A percentile compares a stretch with the other conserved stretches of the same genome.
Evolutionary conservation across 1,139 yeast species (phyloP).

Genomic region (Candida dubliniensis): DNA sequence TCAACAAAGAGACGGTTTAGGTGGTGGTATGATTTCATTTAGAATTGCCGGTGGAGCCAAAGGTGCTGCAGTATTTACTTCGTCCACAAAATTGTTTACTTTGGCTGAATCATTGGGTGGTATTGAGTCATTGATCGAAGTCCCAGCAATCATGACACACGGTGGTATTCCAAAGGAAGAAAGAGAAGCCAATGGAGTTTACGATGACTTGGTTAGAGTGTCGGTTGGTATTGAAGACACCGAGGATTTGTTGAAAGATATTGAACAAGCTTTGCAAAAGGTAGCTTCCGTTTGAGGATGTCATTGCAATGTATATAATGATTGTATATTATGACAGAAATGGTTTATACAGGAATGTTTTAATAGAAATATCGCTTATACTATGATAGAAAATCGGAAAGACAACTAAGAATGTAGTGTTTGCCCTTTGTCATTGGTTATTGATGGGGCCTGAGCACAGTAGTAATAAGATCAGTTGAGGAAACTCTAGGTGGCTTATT

Average conservation of each 20-base stretch:
- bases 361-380: too few relatives aligned
- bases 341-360: too few relatives aligned
- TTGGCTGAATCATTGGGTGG: slow-evolving; percentile 92
- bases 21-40: slow-evolving; percentile 92
- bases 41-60: slow-evolving; percentile 80
- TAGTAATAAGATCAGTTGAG: too few relatives aligned
- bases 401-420: too few relatives aligned
- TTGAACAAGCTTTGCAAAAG: slow-evolving; percentile 62
- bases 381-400: too few relatives aligned
- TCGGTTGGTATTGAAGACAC: slow-evolving; percentile 87
- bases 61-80: slow-evolving; percentile 74
- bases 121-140: slow-evolving; percentile 81
- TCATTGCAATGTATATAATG: too few relatives aligned
- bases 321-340: background rate
- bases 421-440: too few relatives aligned
- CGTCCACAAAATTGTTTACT: slow-evolving; percentile 73
- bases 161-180: slow-evolving; percentile 84
- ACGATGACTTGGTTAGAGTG: slow-evolving; percentile 77
- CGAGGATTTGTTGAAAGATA: slow-evolving; percentile 73
- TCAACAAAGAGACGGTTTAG: slow-evolving; percentile 84
- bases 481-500: too few relatives aligned
- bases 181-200: slow-evolving; percentile 81
- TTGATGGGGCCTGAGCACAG: too few relatives aligned
- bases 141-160: slow-evolving; percentile 92
- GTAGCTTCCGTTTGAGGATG: slow-evolving; percentile 7